Evolutionary conservation across 345 rosid species (phyloP), one percentile per base, ranked within the genome.

Genomic region (Rhizophora mangle): DNA sequence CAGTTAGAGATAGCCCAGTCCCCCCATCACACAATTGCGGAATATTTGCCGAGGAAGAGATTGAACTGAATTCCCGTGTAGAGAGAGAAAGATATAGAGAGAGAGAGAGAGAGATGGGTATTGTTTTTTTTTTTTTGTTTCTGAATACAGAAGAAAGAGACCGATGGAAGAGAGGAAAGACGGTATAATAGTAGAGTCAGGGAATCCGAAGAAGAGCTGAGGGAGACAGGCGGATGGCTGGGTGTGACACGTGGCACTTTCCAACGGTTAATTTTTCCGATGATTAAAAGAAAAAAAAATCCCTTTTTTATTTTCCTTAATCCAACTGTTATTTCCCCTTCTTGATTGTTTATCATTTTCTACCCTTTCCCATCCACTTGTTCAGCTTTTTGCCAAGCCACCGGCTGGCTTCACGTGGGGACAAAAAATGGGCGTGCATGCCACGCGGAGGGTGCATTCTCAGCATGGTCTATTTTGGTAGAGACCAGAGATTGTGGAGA

Each of bases 191-290:
- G 3, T 2, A 20, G 4, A 9, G 56, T 8, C 27, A 66, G 73
- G 79, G 83, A 77, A 71, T 77, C 81, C 81, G 47, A 78, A 76
- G 82, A 39, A 26, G 58, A 39, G 71, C 15, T 72, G 87, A 82
- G 71, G 64, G 60, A 60, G 87, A 88, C 95, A 88, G 80, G 87
- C 87, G 89, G 85, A 72, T 73, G 46, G 34, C 30, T 18, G 70
- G 36, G 5, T 1, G 0, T 11, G 94, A 76, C 98, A 87, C 95
- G 88, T 87, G 88, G 63, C 64, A 52, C 2, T 20, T 37, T 24
- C 26, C 56, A 86, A 85, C 84, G 85, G 85, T 80, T 77, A 74
- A 78, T 75, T 85, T 16, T 47, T 61, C 18, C 36, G 60, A 47
- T 36, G 54, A 75, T 49, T 34, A 46, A 36, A 34, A 34, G 6